Base-by-base conservation (phyloP, 2,329 filamentous ascomycete genomes). In the Coniella lustricola region DNA sequence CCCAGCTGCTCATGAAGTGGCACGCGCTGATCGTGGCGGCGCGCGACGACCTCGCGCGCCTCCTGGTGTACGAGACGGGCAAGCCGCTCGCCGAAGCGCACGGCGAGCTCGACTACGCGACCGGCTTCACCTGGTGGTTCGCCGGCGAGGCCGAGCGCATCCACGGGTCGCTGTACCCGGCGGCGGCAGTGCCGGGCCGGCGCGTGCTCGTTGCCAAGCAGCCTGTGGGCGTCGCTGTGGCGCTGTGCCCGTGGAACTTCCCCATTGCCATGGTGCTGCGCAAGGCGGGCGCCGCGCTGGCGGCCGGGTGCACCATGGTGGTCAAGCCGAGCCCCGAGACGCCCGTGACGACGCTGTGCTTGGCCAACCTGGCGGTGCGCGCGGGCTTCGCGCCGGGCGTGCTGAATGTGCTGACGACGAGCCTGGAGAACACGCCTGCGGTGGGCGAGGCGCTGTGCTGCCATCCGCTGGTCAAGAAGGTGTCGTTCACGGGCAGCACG, bases 401-500 rank as follows among this genome's bases (percentile, higher is more conserved):
- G 0, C 74, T 94, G 18, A 74, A 73, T 38, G 66, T 75, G 2
- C 39, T 75, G 41, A 70, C 70, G 0, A 74, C 73, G 0, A 70
- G 67, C 17, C 57, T 73, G 7, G 63, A 62, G 0, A 69, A 71
- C 42, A 75, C 72, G 0, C 72, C 72, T 0, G 46, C 57, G 1
- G 61, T 76, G 2, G 69, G 68, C 12, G 72, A 74, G 58, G 66
- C 67, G 1, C 65, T 76, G 1, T 75, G 71, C 53, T 64, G 66
- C 22, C 71, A 75, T 49, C 65, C 65, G 0, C 49, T 65, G 0
- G 67, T 75, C 0, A 70, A 69, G 44, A 90, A 90, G 62, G 72
- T 91, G 48, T 85, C 84, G 49, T 93, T 91, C 57, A 91, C 87
- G 0, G 87, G 87, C 16, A 82, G 79, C 57, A 87, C 86, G 0